Percentiles rank a stretch among this genome's conserved stretches.
Evolutionary conservation across 176 grass and related monocot genomes (phyloP).

Genomic region (Chrysopogon serrulatus): DNA sequence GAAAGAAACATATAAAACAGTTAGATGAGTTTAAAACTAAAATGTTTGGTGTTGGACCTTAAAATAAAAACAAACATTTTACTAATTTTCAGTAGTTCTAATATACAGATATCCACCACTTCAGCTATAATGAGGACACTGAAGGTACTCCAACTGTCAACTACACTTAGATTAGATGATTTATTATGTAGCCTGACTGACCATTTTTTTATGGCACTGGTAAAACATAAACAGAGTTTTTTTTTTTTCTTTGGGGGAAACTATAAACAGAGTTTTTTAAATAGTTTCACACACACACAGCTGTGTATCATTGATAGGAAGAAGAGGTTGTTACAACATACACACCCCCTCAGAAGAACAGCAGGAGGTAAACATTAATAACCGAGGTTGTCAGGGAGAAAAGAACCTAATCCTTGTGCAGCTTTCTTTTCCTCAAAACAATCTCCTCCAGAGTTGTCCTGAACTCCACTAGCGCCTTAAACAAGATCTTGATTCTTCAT

Average conservation of each 20-base stretch:
- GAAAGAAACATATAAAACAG: too few species aligned
- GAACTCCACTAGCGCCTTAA: constrained; percentile 39
- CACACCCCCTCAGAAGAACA: background rate
- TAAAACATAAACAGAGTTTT: background rate
- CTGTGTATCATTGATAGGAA: background rate
- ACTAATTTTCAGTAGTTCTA: too few species aligned
- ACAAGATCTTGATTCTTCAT: constrained; percentile 51
- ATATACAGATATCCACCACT: background rate
- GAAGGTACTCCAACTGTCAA: background rate
- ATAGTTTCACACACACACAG: background rate
- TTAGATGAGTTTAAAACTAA: too few species aligned
- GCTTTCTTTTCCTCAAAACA: constrained; percentile 66
- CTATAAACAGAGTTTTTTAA: background rate
- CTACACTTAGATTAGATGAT: background rate
- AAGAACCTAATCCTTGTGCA: constrained; percentile 59
- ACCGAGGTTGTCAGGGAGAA: background rate
- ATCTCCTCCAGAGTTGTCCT: constrained; percentile 51
- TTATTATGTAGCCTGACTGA: background rate
- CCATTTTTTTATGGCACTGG: background rate
- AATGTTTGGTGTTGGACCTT: too few species aligned
- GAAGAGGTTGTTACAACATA: background rate
- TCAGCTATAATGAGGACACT: background rate
- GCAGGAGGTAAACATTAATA: background rate
- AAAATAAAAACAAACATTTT: too few species aligned
- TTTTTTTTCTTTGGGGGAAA: too few species aligned